Evolutionary conservation across 2,329 filamentous ascomycete species (phyloP), one percentile per base, ranked within the genome.

Genomic region (Curvularia eragrostidis): DNA sequence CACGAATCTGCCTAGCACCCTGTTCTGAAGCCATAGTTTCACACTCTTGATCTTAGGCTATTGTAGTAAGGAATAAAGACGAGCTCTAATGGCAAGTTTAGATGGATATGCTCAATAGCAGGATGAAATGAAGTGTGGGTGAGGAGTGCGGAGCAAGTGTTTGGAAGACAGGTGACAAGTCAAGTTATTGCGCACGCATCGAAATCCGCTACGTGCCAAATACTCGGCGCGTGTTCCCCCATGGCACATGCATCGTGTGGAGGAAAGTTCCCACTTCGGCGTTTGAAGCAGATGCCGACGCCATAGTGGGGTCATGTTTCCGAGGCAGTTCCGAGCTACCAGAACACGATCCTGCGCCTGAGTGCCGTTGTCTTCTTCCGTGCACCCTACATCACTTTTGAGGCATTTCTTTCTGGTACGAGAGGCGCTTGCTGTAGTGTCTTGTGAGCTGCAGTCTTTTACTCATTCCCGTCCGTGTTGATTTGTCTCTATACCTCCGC

Each of bases 1-100:
- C 78, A 73, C 73, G 80, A 70, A 80, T 81, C 70, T 76, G 74
- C 64, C 48, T 72, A 61, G 62, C 71, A 61, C 68, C 64, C 21
- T 56, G 52, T 36, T 71, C 61, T 52, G 64, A 48, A 7, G 67
- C 44, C 68, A 73, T 75, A 15, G 32, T 52, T 39, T 49, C 46
- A 43, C 2, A 32, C 23, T 38, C 47, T 28, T 8, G 5, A 9
- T 28, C 23, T 19, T 15, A 12, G 12, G 9, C 24, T 39, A 18
- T 23, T 21, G 18, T 26, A 39, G 9, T n/a, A 49, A 19, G 21
- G 9, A 39, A 39, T 18, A 15, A 47, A 47, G 28, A 47, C 15
- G 18, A 47, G 26, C 30, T 8, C 26, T 47, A 3, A 19, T 9
- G 18, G 44, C 28, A 18, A 10, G 44, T 32, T 32, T 34, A 9